Conservation (phyloP, 2,329 filamentous ascomycete genomes). For the Penicillium griseofulvum region DNA sequence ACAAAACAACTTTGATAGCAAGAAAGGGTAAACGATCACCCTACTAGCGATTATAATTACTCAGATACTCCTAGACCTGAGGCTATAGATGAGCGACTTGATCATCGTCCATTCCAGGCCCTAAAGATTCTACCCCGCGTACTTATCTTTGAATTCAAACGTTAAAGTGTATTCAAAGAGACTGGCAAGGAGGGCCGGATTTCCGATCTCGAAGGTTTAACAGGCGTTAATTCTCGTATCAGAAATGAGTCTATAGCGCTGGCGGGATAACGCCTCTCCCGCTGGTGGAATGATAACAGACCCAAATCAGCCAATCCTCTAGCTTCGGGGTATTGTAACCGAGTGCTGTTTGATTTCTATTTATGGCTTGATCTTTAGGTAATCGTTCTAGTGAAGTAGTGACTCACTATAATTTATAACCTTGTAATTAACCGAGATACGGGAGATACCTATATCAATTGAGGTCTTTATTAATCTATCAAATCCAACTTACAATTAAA, state of each 20-base stretch:
- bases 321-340: conserved; percentile 1
- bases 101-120: not conserved
- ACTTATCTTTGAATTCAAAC: not conserved
- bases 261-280: conserved; percentile 21
- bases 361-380: not conserved
- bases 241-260: conserved; percentile 11
- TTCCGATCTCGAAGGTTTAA: not conserved
- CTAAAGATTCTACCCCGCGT: not conserved
- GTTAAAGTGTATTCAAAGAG: not conserved
- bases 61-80: not conserved
- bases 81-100: not conserved
- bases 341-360: not conserved
- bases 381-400: not conserved
- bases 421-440: conserved; percentile 6
- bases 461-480: not conserved
- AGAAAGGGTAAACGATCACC: conserved; percentile 3
- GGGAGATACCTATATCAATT: no score
- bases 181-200: not conserved
- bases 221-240: not conserved
- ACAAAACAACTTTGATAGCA: not conserved
- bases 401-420: not conserved
- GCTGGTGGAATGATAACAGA: conserved; percentile 11
- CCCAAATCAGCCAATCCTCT: not conserved
- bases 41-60: not conserved
- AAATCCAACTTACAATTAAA: not conserved